Evolutionary conservation across 805 yeast genomes (phyloP), one percentile per base, ranked within the genome.

Genomic region (Priceomyces medius): DNA sequence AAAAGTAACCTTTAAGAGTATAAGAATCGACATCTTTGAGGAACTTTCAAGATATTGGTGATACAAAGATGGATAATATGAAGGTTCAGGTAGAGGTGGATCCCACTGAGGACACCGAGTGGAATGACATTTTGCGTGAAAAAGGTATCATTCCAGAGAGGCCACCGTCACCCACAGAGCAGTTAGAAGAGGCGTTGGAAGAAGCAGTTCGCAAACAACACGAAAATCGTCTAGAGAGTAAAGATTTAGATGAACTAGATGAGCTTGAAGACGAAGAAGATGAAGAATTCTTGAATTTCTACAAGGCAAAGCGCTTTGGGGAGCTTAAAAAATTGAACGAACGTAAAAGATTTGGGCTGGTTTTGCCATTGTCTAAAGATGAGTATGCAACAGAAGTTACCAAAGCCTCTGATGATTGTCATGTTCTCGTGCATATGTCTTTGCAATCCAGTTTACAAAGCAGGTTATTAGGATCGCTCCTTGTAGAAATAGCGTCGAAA

Each of bases 21-120:
- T 21, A 21, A 21, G 24, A 9, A 6, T 9, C 24, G 24, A 7
- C 24, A 21, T 21, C 9, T 21, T 7, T 21, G 24, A 9, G n/a
- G n/a, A n/a, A n/a, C n/a, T n/a, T n/a, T n/a, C n/a, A n/a, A n/a
- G n/a, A n/a, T n/a, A n/a, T n/a, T n/a, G n/a, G n/a, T n/a, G n/a
- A n/a, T n/a, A n/a, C 13, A 38, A 43, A 7, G 28, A 50, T 48
- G 51, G 41, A 43, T 17, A 37, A 55, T 35, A 48, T 81, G 24
- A 76, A 83, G 67, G 73, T 85, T 41, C 88, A 82, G 50, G 89
- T 89, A 37, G 88, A 89, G 63, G 96, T 90, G 41, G 90, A 93
- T 64, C 97, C 96, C 26, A 79, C 78, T 47, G 99, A 93, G 64
- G 99, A 93, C 61, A 93, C 99, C 0, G 99, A 93, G 63, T 93